These are phyloP conservation scores for Senna tora DNA, from an alignment of 306 rosid genomes.

Conservation along the genomic window DNA sequence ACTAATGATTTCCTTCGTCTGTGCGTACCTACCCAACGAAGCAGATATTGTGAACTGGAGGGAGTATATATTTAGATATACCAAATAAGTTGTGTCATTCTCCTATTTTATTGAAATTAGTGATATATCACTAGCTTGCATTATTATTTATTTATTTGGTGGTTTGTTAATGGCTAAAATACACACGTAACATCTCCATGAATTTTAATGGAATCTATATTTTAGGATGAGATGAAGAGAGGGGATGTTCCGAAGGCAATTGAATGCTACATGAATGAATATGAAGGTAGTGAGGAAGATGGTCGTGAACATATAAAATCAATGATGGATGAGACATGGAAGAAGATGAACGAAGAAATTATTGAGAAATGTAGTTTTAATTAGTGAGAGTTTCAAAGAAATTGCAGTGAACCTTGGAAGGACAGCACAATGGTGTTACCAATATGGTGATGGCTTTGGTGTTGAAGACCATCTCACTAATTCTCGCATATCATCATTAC, in stretches of 20 bases:
- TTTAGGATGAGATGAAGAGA: neutral
- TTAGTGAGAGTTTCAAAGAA: neutral
- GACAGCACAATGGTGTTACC: neutral
- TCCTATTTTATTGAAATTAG: too few relatives aligned
- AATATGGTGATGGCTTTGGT: neutral
- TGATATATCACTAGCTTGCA: too few relatives aligned
- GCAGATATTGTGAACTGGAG: too few relatives aligned
- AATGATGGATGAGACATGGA: neutral
- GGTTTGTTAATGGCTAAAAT: too few relatives aligned
- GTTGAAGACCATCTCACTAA: neutral
- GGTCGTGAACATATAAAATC: neutral
- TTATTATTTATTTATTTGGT: too few relatives aligned
- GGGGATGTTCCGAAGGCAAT: neutral
- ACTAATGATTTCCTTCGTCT: too few relatives aligned
- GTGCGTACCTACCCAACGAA: too few relatives aligned
- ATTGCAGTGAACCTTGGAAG: neutral
- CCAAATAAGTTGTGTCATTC: too few relatives aligned
- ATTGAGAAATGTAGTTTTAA: too few relatives aligned
- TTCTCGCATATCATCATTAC: neutral
- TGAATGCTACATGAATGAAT: neutral
- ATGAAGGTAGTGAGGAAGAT: neutral
- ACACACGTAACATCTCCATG: too few relatives aligned
- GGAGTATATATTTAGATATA: too few relatives aligned
- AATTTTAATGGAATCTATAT: too few relatives aligned
- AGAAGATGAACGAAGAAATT: neutral